Evolutionary conservation across 495 filamentous ascomycete species (phyloP).

Genomic region (Coniosporium apollinis): DNA sequence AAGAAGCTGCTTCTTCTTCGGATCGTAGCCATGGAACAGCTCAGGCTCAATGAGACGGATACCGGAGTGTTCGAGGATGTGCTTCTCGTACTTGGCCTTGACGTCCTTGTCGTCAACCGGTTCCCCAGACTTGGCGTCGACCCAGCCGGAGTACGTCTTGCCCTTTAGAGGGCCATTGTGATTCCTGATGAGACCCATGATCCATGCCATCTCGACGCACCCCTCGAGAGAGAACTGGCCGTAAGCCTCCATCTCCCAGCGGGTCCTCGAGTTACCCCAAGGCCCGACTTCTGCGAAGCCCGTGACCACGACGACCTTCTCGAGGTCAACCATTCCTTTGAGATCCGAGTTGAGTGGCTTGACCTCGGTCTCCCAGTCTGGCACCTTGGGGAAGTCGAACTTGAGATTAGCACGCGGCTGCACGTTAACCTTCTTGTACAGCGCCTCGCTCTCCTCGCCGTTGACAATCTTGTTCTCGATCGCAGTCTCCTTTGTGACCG

Average conservation of each 20-base stretch:
- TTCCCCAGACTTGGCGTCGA: constrained; percentile 82
- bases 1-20: constrained; percentile 93
- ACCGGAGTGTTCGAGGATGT: constrained; percentile 89
- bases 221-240: constrained; percentile 95
- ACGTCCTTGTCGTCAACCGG: constrained; percentile 97
- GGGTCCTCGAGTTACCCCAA: constrained; percentile 94
- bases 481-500: constrained; percentile 87
- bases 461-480: constrained; percentile 97
- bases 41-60: constrained; percentile 97
- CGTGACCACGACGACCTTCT: constrained; percentile 93
- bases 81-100: constrained; percentile 90
- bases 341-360: constrained; percentile 72
- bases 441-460: constrained; percentile 72
- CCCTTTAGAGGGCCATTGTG: constrained; percentile 98
- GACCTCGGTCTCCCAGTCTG: constrained; percentile 81
- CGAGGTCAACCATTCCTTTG: constrained; percentile 95
- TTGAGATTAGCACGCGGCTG: constrained; percentile 96
- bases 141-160: constrained; percentile 92
- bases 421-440: constrained; percentile 87
- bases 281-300: constrained; percentile 93
- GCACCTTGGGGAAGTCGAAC: constrained; percentile 78
- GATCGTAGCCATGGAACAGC: constrained; percentile 93
- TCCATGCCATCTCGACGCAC: constrained; percentile 98
- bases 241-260: constrained; percentile 98
- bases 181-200: constrained; percentile 98